Conservation (phyloP, 2,329 filamentous ascomycete genomes). For the Cucurbitaria berberidis region DNA sequence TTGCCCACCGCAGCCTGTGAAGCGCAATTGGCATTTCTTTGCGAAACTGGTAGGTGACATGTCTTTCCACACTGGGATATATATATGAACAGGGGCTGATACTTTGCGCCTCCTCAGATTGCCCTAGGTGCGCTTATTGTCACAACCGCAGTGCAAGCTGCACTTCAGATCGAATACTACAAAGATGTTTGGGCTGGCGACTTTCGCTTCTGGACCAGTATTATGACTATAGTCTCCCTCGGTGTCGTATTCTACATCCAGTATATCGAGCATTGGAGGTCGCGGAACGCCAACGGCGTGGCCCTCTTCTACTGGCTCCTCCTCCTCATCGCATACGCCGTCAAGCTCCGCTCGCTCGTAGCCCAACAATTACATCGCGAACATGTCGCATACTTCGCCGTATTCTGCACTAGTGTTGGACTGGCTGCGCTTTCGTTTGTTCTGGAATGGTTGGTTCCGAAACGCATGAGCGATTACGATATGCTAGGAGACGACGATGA, state of each 20-base stretch:
- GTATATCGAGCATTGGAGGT: slow-evolving; percentile 83
- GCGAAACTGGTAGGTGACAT: slow-evolving; percentile 73
- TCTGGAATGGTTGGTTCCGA: slow-evolving; percentile 87
- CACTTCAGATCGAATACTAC: slow-evolving; percentile 74
- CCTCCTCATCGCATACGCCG: slow-evolving; percentile 74
- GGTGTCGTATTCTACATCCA: slow-evolving; percentile 78
- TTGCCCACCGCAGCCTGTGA: slow-evolving; percentile 69
- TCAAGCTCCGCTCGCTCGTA: slow-evolving; percentile 87
- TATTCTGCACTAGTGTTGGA: slow-evolving; percentile 74
- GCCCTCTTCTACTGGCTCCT: slow-evolving; percentile 93
- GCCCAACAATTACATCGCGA: slow-evolving; percentile 74
- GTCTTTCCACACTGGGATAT: background rate
- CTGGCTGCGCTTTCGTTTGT: slow-evolving; percentile 74
- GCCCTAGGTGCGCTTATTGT: slow-evolving; percentile 71
- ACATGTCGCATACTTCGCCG: slow-evolving; percentile 75
- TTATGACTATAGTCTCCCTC: slow-evolving; percentile 74
- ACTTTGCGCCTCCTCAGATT: slow-evolving; percentile 49
- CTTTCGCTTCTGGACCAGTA: slow-evolving; percentile 84
- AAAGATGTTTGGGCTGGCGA: slow-evolving; percentile 75
- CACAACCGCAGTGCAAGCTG: slow-evolving; percentile 74
- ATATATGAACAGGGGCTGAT: slow-evolving; percentile 9
- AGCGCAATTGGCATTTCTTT: slow-evolving; percentile 92
- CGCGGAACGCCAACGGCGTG: slow-evolving; percentile 84
- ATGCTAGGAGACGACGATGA: slow-evolving; percentile 72
- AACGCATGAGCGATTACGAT: slow-evolving; percentile 72